Evolutionary conservation across 192 early-diverging fungal genomes (phyloP).

Genomic region (Martensiomyces pterosporus): DNA sequence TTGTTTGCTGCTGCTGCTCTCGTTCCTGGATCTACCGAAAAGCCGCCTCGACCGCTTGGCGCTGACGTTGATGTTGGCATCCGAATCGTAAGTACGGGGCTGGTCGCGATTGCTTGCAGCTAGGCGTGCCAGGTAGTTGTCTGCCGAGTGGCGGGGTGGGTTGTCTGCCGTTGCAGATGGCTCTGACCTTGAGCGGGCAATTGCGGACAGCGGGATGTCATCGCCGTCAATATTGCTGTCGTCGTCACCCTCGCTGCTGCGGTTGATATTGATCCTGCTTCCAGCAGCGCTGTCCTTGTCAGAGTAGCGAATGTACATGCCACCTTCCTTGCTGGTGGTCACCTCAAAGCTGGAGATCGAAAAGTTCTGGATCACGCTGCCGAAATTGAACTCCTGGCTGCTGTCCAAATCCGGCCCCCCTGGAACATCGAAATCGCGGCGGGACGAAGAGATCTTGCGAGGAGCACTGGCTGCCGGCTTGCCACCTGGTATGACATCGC

Average conservation of each 20-base stretch:
- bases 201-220: constrained; percentile 33
- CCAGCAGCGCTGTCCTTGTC: constrained; percentile 6
- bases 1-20: neutral
- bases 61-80: neutral
- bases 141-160: constrained; percentile 7
- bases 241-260: neutral
- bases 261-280: neutral
- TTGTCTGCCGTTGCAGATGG: constrained; percentile 13
- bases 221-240: constrained; percentile 30
- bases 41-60: constrained; percentile 3
- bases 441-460: too few relatives aligned
- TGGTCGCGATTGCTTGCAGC: neutral
- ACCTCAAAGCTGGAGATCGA: constrained; percentile 29
- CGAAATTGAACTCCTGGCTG: constrained; percentile 13
- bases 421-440: neutral
- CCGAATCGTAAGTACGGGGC: constrained; percentile 8
- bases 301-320: constrained; percentile 26
- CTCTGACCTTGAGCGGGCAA: constrained; percentile 39
- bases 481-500: constrained; percentile 27
- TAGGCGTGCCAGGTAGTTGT: constrained; percentile 3
- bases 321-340: constrained; percentile 15
- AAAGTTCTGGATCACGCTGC: constrained; percentile 34
- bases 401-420: neutral
- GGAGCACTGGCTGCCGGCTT: too few relatives aligned
- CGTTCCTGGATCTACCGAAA: constrained; percentile 15